Evolutionary conservation across 2,329 filamentous ascomycete species (phyloP), one percentile per base, ranked within the genome.

Genomic region (Remersonia thermophila): DNA sequence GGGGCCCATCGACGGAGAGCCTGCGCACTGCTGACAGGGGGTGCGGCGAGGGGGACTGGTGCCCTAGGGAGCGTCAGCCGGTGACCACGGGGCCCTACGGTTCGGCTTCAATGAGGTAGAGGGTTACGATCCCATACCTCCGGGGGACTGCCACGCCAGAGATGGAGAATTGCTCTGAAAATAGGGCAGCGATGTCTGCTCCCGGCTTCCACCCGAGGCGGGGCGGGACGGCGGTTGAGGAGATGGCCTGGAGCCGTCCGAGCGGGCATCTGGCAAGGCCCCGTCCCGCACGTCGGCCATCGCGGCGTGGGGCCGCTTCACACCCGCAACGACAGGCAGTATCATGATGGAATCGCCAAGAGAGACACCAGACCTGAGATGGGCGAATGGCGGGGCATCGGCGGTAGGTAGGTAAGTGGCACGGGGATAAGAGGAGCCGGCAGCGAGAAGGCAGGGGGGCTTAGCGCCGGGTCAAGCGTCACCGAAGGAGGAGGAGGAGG

Each of bases 281-380:
- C 33, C 37, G 13, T 42, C 40, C 43, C 39, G 41, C 3, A 40
- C 28, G 16, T 36, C 30, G 20, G 43, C 46, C 44, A 51, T 47
- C 14, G 41, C 30, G 13, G 49, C 40, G 30, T 49, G 50, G 32
- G 42, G 44, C 27, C 50, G 49, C 42, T 53, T 53, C 30, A 45
- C 37, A 30, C 49, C 49, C 4, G 44, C 39, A 17, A 42, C 27
- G n/a, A 35, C 33, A 14, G 40, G 38, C 14, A 42, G 43, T 2
- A 42, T 37, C 45, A 50, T 51, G 17, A 25, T 29, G 40, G 28
- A 29, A 38, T 31, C 33, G 30, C 30, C 20, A 27, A 8, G 28
- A 14, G 26, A 30, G 35, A 23, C 27, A 17, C 11, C 32, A 11
- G 33, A 28, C 35, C 2, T 23, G 18, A 30, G 25, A 18, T 13